Conservation (phyloP, 352 stramenopile genomes). For the Pseudoperonospora humuli region DNA sequence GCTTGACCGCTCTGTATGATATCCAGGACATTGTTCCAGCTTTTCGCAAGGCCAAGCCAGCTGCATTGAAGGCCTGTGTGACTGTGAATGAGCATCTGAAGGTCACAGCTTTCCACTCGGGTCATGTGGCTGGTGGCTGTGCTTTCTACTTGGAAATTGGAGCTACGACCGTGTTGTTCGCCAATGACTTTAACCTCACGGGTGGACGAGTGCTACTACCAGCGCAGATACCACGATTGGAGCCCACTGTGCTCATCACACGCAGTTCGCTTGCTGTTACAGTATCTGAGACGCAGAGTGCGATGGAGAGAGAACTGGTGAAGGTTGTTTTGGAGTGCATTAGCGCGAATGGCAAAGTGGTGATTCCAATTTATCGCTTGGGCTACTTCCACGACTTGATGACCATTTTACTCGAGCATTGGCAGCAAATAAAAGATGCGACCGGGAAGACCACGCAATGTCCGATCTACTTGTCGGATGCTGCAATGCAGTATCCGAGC, state of each 20-base stretch:
- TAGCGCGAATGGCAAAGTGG: constrained; percentile 67
- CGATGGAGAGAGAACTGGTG: constrained; percentile 76
- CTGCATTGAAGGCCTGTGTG: constrained; percentile 47
- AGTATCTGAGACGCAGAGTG: constrained; percentile 72
- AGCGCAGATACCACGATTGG: constrained; percentile 56
- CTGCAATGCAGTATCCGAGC: constrained; percentile 48
- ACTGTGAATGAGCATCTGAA: constrained; percentile 61
- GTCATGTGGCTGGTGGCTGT: constrained; percentile 70
- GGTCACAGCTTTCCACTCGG: constrained; percentile 73
- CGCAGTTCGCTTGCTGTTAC: constrained; percentile 73
- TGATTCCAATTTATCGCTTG: constrained; percentile 68
- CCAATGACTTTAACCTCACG: constrained; percentile 74
- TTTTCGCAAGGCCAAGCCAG: constrained; percentile 43
- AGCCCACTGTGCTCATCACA: constrained; percentile 52
- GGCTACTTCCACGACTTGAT: constrained; percentile 80
- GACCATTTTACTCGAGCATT: constrained; percentile 66
- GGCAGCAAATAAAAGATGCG: constrained; percentile 43
- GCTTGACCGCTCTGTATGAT: constrained; percentile 41
- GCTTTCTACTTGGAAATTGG: constrained; percentile 73
- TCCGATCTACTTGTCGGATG: constrained; percentile 66
- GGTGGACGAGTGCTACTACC: constrained; percentile 63
- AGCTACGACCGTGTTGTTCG: constrained; percentile 57
- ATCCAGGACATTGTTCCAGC: constrained; percentile 44
- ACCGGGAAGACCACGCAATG: constrained; percentile 18
- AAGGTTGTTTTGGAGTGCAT: constrained; percentile 75